Evolutionary conservation across 352 stramenopile genomes (phyloP), one percentile per base, ranked within the genome.

Genomic region (Pythium volutum): DNA sequence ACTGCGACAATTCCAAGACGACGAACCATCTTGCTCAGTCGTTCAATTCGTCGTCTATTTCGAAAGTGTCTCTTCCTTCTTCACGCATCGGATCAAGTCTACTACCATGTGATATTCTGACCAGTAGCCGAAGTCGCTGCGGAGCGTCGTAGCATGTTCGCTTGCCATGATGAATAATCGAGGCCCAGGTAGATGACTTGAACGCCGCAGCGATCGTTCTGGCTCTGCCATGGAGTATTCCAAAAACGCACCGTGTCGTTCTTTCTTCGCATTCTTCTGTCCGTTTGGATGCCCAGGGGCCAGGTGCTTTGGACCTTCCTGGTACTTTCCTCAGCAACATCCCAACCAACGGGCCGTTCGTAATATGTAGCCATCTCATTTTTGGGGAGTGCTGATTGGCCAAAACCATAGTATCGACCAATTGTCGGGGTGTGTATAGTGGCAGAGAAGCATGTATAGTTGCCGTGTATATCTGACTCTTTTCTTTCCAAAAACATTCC

Each of bases 381-480:
- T 43, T 16, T n/a, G 36, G 18, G 36, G 36, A 22, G 9, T 15
- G 15, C 2, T 36, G 46, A 36, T 52, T 52, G 46, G 46, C 41
- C 41, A 41, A 26, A 55, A 42, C 6, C 2, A 7, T 18, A 6
- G 10, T 43, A 29, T 42, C 1, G 18, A 41, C 48, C 48, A 55
- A 43, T 55, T n/a, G 8, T 12, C 1, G 4, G 3, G 8, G 7
- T 4, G 12, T 18, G 48, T 55, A 42, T 55, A 55, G n/a, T 55
- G 11, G 18, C 16, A 1, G 46, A 52, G 43, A 50, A 50, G 23
- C 4, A 25, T 5, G 48, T 55, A 55, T 55, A 55, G 26, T 18
- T 26, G 7, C 41, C 9, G 11, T 36, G 49, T 56, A 56, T 56
- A 56, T 14, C 49, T 34, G 49, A 29, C 49, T 56, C 33, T 56